A percentile compares a stretch with the other conserved stretches of the same genome.
Conservation (phyloP, 1,284 basidiomycete genomes). For the Apiotrichum domesticum region DNA sequence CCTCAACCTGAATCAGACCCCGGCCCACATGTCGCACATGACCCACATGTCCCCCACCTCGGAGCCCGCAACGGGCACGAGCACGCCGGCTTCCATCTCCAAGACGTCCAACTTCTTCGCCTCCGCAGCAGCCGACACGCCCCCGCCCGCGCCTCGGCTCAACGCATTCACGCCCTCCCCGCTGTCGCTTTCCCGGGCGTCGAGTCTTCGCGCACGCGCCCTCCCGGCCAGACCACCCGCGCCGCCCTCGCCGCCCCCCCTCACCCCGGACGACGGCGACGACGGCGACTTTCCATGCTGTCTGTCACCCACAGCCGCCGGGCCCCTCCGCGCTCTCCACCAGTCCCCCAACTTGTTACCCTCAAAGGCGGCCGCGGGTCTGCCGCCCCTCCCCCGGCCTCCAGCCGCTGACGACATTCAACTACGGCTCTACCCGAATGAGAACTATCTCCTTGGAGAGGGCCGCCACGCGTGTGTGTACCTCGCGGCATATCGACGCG, state of each 20-base stretch:
- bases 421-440: slow-evolving; percentile 34
- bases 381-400: slow-evolving; percentile 24
- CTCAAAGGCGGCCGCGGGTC: not conserved
- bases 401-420: slow-evolving; percentile 29
- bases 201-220: slow-evolving; percentile 22
- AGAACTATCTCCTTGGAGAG: slow-evolving; percentile 45
- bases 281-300: not conserved
- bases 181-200: slow-evolving; percentile 34
- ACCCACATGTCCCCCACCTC: not conserved
- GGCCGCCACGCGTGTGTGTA: slow-evolving; percentile 49
- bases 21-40: not conserved
- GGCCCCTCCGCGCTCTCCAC: slow-evolving; percentile 18
- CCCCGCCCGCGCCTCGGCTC: slow-evolving; percentile 26
- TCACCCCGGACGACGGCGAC: not conserved
- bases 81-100: not conserved
- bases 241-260: slow-evolving; percentile 15
- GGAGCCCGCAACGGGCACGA: not conserved
- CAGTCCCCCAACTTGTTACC: slow-evolving; percentile 32
- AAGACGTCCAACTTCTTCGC: slow-evolving; percentile 42
- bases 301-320: slow-evolving; percentile 18
- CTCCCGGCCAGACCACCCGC: slow-evolving; percentile 1
- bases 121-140: slow-evolving; percentile 21
- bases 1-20: not conserved
- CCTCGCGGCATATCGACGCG: slow-evolving; percentile 40
- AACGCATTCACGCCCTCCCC: slow-evolving; percentile 27